Base-by-base conservation (phyloP, 78 protist genomes). In the Dictyostelium citrinum region DNA sequence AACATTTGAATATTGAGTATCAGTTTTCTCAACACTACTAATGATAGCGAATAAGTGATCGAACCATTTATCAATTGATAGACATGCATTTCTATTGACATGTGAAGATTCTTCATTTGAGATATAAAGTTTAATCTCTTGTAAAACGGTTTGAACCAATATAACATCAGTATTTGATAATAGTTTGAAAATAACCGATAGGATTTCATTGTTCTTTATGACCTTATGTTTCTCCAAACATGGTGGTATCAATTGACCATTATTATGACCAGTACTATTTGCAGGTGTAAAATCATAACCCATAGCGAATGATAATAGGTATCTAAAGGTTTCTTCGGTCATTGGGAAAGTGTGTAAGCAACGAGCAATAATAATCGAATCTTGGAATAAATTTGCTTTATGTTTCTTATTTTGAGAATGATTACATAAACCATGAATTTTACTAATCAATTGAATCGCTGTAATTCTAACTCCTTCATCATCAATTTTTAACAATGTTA, bases 1-100 rank as follows among this genome's bases (percentile, higher is more conserved):
- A 1, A 88, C 93, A 46, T 78, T 76, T 4, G 93, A 88, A 46
- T 78, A 88, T 35, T 78, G 84, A 27, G 51, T 24, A 22, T 88
- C 85, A 35, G 31, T 88, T 39, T 78, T 76, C 71, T 88, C 93
- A 8, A 72, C 35, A 31, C 80, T 84, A 35, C 71, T 88, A 39
- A 88, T 78, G 10, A 88, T 79, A 0, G 81, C 46, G n/a, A 76
- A 88, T 0, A 88, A n/a, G 35, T 88, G 81, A 20, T 88, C 93
- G 8, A 78, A 64, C 93, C 93, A 88, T 33, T 78, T 76, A 39
- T 88, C 93, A 33, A 88, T 88, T 67, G 71, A 83, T 5, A 88
- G 10, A 16, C 76, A 41, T 5, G 43, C 10, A 27, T 60, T 7
- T 37, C 85, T 51, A 61, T 85, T 85, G 6, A 29, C 43, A 35